These are phyloP conservation scores for Gillenia trifoliata DNA, from an alignment of 306 rosid genomes.

Conservation along the genomic window DNA sequence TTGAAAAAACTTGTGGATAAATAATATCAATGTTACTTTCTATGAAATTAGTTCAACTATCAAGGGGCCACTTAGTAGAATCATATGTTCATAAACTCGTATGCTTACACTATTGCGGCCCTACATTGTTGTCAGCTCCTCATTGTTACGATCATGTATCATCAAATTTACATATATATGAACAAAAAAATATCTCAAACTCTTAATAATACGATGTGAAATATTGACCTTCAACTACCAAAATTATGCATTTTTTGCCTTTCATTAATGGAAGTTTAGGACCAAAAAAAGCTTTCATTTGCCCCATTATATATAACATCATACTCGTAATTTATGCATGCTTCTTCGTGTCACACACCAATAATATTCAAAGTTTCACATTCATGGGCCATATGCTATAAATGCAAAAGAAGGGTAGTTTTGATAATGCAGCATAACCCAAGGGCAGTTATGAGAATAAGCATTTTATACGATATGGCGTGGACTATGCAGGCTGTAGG, in stretches of 20 bases:
- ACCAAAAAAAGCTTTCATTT: constrained; percentile 28
- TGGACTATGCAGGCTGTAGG: constrained; percentile 20
- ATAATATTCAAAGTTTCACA: constrained; percentile 25
- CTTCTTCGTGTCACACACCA: constrained; percentile 42
- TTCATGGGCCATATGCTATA: constrained; percentile 43
- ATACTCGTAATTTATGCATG: constrained; percentile 15
- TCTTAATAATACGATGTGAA: background rate
- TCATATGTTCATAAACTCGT: constrained; percentile 12
- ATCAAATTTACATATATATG: background rate
- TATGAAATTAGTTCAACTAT: constrained; percentile 8
- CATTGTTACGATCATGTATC: constrained; percentile 19
- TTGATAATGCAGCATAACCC: background rate
- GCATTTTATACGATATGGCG: background rate
- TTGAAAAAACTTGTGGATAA: background rate
- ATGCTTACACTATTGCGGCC: constrained; percentile 7
- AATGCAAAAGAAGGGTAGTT: constrained; percentile 20
- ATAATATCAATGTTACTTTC: background rate
- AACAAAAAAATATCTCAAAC: constrained; percentile 22
- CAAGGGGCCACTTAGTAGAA: constrained; percentile 3
- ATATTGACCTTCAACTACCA: constrained; percentile 44
- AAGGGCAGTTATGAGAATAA: constrained; percentile 13
- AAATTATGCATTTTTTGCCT: constrained; percentile 22
- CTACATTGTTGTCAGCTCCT: constrained; percentile 14
- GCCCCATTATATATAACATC: constrained; percentile 16
- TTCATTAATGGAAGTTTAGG: constrained; percentile 20